Evolutionary conservation across 139 green algal species (phyloP), one percentile per base, ranked within the genome.

Genomic region (Picochlorum sp.): DNA sequence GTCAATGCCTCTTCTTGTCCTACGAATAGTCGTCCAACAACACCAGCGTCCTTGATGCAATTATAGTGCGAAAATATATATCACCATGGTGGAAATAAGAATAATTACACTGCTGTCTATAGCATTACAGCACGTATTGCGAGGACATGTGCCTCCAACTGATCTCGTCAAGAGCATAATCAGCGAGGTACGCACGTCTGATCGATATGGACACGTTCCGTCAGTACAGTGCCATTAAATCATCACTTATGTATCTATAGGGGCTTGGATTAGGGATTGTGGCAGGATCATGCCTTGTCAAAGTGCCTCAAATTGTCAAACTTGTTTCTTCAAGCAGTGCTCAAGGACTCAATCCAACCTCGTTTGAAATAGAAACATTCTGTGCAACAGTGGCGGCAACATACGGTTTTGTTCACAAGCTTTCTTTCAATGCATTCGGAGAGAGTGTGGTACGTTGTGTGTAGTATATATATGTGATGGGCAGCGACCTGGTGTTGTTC

Each of bases 351-450:
- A 81, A 59, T 41, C 49, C 72, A 6, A 37, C 83, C 0, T 80
- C 83, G 1, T 88, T 88, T 56, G 87, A 95, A 67, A 74, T 93
- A 20, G 87, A 95, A 61, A 82, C 82, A 4, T 69, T 85, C 41
- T 86, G 67, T 4, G 72, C 88, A 4, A 59, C 77, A 13, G 75
- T 95, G 5, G 70, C 82, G 41, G 67, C 76, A 4, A 60, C 81
- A 16, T 94, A 95, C 60, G 87, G 86, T 57, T 80, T 72, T 57
- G 57, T 87, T 10, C 70, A 78, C 24, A 72, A 65, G 6, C 69
- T 95, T 45, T 76, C 86, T 6, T 86, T 95, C 70, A 90, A 63
- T 56, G 70, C 84, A 14, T 95, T 85, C 71, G 87, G 87, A 28
- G 87, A 95, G 63, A 78, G 78, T n/a, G 62, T 76, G 37, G 69